Evolutionary conservation across 2,329 filamentous ascomycete genomes (phyloP).

Genomic region (Colletotrichum falcatum): DNA sequence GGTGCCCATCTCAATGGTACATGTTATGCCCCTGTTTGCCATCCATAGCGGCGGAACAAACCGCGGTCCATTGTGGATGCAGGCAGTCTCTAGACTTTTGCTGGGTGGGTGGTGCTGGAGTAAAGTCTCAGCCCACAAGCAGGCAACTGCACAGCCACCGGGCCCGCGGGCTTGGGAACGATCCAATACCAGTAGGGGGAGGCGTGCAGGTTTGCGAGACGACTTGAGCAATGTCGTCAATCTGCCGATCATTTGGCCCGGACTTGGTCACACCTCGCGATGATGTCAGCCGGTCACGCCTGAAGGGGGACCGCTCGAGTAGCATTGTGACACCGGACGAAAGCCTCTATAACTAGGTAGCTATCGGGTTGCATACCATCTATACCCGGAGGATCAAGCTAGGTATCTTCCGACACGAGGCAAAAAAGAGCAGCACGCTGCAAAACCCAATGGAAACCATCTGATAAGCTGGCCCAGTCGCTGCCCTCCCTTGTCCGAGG

Average conservation of each 20-base stretch:
- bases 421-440: neutral
- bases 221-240: constrained; percentile 34
- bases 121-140: neutral
- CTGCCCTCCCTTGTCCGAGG: neutral
- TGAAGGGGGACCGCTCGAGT: constrained; percentile 27
- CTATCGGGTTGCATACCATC: constrained; percentile 15
- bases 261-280: constrained; percentile 36
- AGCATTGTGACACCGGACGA: constrained; percentile 23
- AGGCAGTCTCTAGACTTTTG: neutral
- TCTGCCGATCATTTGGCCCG: constrained; percentile 34
- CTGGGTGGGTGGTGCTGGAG: neutral
- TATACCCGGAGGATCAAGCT: neutral
- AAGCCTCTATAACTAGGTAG: constrained; percentile 11
- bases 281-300: constrained; percentile 39
- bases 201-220: constrained; percentile 19
- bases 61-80: neutral
- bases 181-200: neutral
- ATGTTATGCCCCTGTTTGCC: neutral
- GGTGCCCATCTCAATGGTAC: neutral
- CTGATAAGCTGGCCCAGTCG: neutral
- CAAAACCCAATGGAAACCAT: neutral
- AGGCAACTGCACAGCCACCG: constrained; percentile 12
- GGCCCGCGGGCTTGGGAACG: constrained; percentile 11
- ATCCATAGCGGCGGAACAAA: neutral
- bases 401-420: neutral